These are phyloP conservation scores for Aspergillus uvarum DNA, from an alignment of 2,329 filamentous ascomycete genomes.

Conservation along the genomic window DNA sequence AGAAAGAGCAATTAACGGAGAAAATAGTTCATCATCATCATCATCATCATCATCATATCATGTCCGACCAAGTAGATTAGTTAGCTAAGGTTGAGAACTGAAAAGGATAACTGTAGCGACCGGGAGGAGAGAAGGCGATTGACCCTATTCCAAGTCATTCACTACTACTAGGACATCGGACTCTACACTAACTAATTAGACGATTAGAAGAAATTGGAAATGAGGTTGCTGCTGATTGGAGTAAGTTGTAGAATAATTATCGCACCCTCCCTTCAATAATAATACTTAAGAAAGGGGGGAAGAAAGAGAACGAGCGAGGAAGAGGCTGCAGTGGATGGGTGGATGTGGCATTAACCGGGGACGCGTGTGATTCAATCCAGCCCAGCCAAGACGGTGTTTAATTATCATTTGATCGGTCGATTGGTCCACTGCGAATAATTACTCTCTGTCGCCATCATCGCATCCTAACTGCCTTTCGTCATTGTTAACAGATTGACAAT, in stretches of 20 bases:
- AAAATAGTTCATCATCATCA: not conserved
- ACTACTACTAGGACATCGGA: not conserved
- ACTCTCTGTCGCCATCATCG: not conserved
- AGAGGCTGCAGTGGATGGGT: not conserved
- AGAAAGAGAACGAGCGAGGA: not conserved
- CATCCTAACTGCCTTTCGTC: not conserved
- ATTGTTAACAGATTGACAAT: not conserved
- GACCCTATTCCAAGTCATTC: not conserved
- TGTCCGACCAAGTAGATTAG: too few species aligned
- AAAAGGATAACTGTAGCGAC: not conserved
- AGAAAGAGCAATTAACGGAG: not conserved
- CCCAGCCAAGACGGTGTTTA: conserved; percentile 4
- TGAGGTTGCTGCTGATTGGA: not conserved
- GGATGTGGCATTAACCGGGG: conserved; percentile 11
- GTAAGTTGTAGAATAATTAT: not conserved
- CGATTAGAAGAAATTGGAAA: not conserved
- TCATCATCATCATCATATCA: too few species aligned
- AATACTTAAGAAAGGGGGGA: not conserved
- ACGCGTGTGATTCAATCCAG: conserved; percentile 1
- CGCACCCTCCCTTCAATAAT: not conserved
- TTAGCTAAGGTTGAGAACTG: not conserved
- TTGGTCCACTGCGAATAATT: conserved; percentile 6
- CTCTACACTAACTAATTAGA: not conserved
- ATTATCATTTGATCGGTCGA: not conserved
- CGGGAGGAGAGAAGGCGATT: not conserved